Base-by-base conservation (phyloP, 1,284 basidiomycete species). In the Tilletia caries region DNA sequence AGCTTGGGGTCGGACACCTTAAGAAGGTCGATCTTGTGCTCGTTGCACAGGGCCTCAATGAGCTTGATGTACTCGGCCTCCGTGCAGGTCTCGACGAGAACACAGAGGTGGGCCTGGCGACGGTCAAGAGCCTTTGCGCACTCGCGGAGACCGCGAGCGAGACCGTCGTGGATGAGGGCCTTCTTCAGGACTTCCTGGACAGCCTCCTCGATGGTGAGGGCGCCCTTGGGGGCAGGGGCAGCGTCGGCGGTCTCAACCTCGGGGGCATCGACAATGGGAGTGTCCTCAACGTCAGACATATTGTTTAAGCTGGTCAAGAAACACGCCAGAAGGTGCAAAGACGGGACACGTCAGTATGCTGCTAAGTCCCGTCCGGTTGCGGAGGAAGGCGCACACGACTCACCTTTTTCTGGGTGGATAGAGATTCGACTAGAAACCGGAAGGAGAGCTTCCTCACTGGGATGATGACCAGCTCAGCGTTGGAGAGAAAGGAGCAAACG, bases 1-100 rank as follows among this genome's bases (percentile, higher is more conserved):
- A 95, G 90, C 88, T 98, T 98, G 84, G 93, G 92, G 86, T 98
- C 95, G 67, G 87, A 87, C 83, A 98, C 93, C 88, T 97, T 97
- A 91, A 98, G 97, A 78, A 98, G 87, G 89, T 95, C 94, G 87
- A 98, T 97, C 86, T 94, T 94, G 90, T 97, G 93, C 88, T 97
- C 95, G 79, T 93, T 92, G 86, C 95, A 98, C 84, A 98, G 92
- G 68, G 95, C 95, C 87, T 98, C 95, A 80, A 98, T 96, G 87
- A 98, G 92, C 88, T 98, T 98, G 89, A 97, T 92, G 89, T 98
- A 98, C 87, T 97, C 95, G 81, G 94, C 92, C 88, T 98, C 95
- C 73, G 92, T 95, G 88, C 94, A 96, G 73, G 93, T 94, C 90
- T 98, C 95, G 85, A 97, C 94, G 83, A 98, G 91, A 75, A 98